phyloP scores from a whole-genome alignment of 495 filamentous ascomycete genomes.

The Hypomontagnella monticulosa region DNA sequence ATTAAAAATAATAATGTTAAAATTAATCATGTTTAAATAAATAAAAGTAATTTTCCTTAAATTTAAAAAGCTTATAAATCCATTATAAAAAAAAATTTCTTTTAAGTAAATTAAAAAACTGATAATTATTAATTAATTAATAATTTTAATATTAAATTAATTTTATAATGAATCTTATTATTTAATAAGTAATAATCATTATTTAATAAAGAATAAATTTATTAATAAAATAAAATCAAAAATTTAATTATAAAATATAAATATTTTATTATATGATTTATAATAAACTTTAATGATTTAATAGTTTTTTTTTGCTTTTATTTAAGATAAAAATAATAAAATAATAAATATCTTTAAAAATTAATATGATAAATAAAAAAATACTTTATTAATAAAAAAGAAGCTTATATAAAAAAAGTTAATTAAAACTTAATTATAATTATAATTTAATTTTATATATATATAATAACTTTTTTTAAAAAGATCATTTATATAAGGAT shows the following conservation, averaged over 20 bases:
- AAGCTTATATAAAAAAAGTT: neutral
- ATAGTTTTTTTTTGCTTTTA: neutral
- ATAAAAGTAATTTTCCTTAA: neutral
- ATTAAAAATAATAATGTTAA: conserved; percentile 4
- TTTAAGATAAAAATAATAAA: neutral
- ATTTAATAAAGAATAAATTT: neutral
- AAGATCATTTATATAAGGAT: neutral
- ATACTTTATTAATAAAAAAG: neutral
- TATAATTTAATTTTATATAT: neutral
- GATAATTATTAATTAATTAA: no score
- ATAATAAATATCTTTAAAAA: neutral
- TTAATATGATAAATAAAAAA: neutral
- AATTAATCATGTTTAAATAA: conserved; percentile 1
- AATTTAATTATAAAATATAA: neutral
- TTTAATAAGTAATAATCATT: neutral
- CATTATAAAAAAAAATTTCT: no score
- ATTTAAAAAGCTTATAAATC: neutral
- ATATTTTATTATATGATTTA: neutral
- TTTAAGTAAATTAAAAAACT: no score
- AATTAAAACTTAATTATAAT: neutral
- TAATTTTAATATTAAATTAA: no score
- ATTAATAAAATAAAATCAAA: neutral
- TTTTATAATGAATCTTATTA: neutral
- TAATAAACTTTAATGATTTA: conserved; percentile 1
- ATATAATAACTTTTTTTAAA: neutral